Evolutionary conservation across 352 stramenopile genomes (phyloP), one percentile per base, ranked within the genome.

Genomic region (Phytophthora sp.): DNA sequence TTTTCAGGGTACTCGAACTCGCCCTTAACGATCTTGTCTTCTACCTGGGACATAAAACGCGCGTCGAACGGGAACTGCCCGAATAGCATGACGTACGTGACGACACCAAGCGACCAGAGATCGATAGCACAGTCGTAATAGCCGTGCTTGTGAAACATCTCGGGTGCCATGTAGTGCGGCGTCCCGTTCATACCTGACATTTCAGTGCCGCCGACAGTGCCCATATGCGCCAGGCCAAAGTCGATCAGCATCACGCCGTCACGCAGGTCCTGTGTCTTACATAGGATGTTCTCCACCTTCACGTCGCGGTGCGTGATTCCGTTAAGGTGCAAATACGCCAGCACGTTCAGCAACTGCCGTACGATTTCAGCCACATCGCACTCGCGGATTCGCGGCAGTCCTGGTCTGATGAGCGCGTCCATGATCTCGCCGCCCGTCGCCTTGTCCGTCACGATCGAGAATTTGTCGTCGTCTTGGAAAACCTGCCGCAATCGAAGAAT

Each of bases 231-330:
- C 33, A 95, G 72, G 2, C 87, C 87, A 77, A 95, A 95, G 57
- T 95, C 87, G 29, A 95, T 89, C 13, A 95, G 73, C 63, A 91
- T 39, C 26, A 91, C 74, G 38, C 85, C 82, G 26, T 80, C 71
- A 15, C 59, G 63, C 7, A 88, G 31, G 46, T 84, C 53, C 2
- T 54, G 21, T 0, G 72, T 79, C 60, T 84, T 86, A 64, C 83
- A 84, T 54, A 95, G 49, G n/a, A 95, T 74, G 66, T 95, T 95
- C 61, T 95, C 87, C 33, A 90, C 68, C 63, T 95, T 95, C 42
- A 95, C 58, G 60, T 95, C 87, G 39, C 87, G 85, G 60, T 95
- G 87, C 2, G 86, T 93, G 52, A 95, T 88, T 21, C 86, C 84
- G 39, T 76, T 73, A 13, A 78, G 59, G 65, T 95, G 87, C 50